Evolutionary conservation across 306 rosid genomes (phyloP), one percentile per base, ranked within the genome.

Genomic region (Sesbania bispinosa): DNA sequence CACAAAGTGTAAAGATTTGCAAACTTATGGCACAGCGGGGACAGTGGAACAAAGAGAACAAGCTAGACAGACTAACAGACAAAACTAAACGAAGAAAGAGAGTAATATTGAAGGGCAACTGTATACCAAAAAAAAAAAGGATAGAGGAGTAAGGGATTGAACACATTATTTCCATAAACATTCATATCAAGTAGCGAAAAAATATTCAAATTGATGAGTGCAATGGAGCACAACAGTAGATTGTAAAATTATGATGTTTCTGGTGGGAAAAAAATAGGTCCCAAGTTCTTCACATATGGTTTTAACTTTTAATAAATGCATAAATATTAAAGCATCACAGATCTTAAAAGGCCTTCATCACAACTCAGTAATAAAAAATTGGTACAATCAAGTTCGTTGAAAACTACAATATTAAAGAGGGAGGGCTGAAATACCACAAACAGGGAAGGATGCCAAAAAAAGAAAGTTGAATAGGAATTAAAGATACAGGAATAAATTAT

Each of bases 331-430:
- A 36, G 35, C 62, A 58, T 76, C 80, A 43, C 29, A 3, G 27
- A 67, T 45, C 57, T 60, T 46, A 29, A 26, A 54, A 4, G 24
- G n/a, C 73, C 30, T 66, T 66, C 52, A 43, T 43, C 61, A 33
- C 2, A 8, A 30, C 9, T 41, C n/a, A 4, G 6, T 2, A 53
- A 74, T 19, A 23, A 51, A 62, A 70, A 53, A 50, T 29, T 15
- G 32, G 21, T 15, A 48, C 41, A 33, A 29, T 20, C 46, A 43
- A 52, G 39, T 21, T 15, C n/a, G 10, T 13, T 3, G 33, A 38
- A 29, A 19, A 58, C 50, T 51, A 59, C 42, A 67, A 41, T 24
- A 24, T 30, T 33, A 16, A 43, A 33, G 55, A 41, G 11, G 1
- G 61, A 55, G 21, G 4, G 32, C 29, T 10, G 21, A 57, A 70